Evolutionary conservation across 176 grass and related monocot genomes (phyloP).

Genomic region (Triticum turgidum): DNA sequence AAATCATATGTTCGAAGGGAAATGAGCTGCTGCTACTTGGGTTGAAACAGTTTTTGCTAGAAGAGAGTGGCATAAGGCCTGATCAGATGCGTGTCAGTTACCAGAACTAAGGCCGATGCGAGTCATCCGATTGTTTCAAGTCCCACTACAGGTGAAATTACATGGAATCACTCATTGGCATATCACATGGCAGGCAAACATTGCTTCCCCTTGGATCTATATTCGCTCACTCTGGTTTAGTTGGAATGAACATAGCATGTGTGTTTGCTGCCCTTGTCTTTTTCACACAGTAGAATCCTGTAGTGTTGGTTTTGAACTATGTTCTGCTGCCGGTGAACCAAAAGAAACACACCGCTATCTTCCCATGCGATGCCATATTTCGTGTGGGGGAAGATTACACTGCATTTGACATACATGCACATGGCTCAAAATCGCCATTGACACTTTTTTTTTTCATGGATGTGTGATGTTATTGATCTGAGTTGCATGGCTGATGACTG

Average conservation of each 20-base stretch:
- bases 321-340: neutral
- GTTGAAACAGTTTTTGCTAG: neutral
- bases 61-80: neutral
- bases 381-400: too few species aligned
- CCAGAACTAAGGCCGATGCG: neutral
- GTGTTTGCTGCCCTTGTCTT: too few species aligned
- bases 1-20: conserved; percentile 4
- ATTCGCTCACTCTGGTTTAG: neutral
- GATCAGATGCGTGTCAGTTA: neutral
- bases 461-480: too few species aligned
- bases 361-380: too few species aligned
- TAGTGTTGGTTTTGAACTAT: neutral
- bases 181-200: neutral
- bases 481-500: too few species aligned
- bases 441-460: too few species aligned
- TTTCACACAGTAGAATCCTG: neutral
- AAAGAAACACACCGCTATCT: neutral
- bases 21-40: neutral
- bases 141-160: neutral
- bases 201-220: neutral
- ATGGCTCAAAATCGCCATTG: too few species aligned
- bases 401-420: too few species aligned
- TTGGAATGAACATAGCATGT: neutral
- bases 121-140: neutral
- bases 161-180: neutral